Evolutionary conservation across 768 basidiomycete genomes (phyloP).

Genomic region (Suillus spraguei): DNA sequence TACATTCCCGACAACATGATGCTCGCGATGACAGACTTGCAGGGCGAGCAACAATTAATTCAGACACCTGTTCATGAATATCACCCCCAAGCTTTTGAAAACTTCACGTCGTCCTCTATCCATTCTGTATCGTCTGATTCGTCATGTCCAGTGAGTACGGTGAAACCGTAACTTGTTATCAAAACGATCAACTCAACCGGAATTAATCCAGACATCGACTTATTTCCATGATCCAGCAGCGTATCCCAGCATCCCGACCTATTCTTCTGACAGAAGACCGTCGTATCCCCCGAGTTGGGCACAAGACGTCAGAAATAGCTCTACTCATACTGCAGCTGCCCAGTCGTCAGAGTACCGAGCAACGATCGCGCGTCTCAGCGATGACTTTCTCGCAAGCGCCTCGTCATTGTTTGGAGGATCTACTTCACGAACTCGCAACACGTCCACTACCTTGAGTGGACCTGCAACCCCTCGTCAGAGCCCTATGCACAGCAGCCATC

Average conservation of each 20-base stretch:
- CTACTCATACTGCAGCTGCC: conserved; percentile 17
- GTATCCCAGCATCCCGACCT: conserved; percentile 17
- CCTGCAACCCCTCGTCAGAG: conserved; percentile 20
- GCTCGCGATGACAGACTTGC: conserved; percentile 26
- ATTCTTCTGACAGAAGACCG: conserved; percentile 21
- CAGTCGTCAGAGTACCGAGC: conserved; percentile 33
- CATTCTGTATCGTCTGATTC: conserved; percentile 8
- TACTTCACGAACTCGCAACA: conserved; percentile 21
- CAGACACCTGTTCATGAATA: conserved; percentile 27
- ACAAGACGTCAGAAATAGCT: conserved; percentile 25
- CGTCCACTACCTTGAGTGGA: conserved; percentile 21
- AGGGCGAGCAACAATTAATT: conserved; percentile 26
- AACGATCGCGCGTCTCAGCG: conserved; percentile 35
- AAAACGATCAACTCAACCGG: neutral
- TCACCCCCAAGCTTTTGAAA: conserved; percentile 18
- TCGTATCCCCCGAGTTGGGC: conserved; percentile 25
- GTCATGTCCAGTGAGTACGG: conserved; percentile 18
- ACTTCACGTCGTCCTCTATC: conserved; percentile 18
- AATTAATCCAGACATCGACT: neutral
- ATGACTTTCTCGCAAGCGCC: conserved; percentile 34
- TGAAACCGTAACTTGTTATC: neutral
- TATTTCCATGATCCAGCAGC: conserved; percentile 14
- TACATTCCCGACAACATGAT: conserved; percentile 33
- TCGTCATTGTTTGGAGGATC: conserved; percentile 33
- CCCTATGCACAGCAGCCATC: conserved; percentile 19